phyloP scores from a whole-genome alignment of 768 basidiomycete species.

The Hygrocybe punicea region DNA sequence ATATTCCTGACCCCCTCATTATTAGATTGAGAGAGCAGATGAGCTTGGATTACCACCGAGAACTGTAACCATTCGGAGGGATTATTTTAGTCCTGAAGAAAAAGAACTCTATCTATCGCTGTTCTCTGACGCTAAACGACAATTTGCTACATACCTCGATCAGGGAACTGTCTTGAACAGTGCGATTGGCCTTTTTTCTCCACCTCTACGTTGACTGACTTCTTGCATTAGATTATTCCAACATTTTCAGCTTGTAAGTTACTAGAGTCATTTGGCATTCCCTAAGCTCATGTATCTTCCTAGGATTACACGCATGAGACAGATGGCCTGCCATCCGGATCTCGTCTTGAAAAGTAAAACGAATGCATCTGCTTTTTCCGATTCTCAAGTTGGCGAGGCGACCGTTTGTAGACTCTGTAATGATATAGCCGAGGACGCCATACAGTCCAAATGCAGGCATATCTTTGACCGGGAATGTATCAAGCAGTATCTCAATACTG shows the following conservation, averaged over 20 bases:
- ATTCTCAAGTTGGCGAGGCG: conserved; percentile 62
- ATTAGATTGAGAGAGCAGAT: conserved; percentile 87
- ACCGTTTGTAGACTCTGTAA: conserved; percentile 94
- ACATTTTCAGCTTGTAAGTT: conserved; percentile 76
- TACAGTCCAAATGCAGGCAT: conserved; percentile 88
- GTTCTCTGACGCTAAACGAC: conserved; percentile 88
- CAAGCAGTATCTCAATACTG: conserved; percentile 80
- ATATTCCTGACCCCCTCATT: not conserved
- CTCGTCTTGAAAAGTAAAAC: conserved; percentile 86
- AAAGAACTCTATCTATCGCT: conserved; percentile 91
- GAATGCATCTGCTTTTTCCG: conserved; percentile 59
- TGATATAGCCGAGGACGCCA: conserved; percentile 95
- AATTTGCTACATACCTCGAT: conserved; percentile 87
- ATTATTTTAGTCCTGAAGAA: conserved; percentile 95
- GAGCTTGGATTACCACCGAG: conserved; percentile 94
- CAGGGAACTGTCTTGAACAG: conserved; percentile 91
- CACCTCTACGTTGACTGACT: not conserved
- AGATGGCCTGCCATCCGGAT: conserved; percentile 95
- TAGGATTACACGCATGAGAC: conserved; percentile 91
- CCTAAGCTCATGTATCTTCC: conserved; percentile 16
- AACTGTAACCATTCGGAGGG: conserved; percentile 80
- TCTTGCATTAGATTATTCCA: conserved; percentile 67
- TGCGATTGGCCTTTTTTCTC: conserved; percentile 42
- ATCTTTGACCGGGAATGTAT: conserved; percentile 97
- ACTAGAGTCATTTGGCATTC: not conserved